Evolutionary conservation across 306 rosid species (phyloP).

Genomic region (Lotus japonicus): DNA sequence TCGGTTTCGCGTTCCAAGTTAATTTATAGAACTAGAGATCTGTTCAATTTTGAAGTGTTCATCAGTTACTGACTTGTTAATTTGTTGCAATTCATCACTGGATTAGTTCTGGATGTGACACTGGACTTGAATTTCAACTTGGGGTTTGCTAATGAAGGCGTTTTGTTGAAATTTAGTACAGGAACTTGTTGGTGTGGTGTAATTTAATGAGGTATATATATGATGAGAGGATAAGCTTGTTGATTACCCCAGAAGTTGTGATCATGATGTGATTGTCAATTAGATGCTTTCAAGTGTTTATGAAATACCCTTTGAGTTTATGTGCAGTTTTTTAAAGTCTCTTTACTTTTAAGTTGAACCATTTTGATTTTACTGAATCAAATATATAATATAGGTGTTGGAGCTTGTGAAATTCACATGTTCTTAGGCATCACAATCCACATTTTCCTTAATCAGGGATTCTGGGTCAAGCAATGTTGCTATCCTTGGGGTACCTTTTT

Average conservation of each 20-base stretch:
- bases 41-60: constrained; percentile 16
- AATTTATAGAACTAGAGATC: constrained; percentile 36
- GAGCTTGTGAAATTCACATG: background rate
- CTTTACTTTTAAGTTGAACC: background rate
- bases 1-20: background rate
- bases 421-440: background rate
- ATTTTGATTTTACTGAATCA: background rate
- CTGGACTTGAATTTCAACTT: constrained; percentile 12
- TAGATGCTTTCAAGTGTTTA: background rate
- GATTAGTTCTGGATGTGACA: constrained; percentile 23
- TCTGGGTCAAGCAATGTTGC: background rate
- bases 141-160: background rate
- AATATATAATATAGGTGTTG: background rate
- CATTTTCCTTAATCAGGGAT: background rate
- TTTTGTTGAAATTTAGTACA: background rate
- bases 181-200: no score
- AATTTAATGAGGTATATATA: no score
- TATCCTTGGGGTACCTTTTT: background rate
- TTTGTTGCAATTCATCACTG: constrained; percentile 17
- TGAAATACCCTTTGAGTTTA: background rate
- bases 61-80: constrained; percentile 17
- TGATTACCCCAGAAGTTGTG: background rate
- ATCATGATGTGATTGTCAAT: background rate
- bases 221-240: background rate
- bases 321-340: background rate